phyloP scores from a whole-genome alignment of 2,329 filamentous ascomycete species.

The Colletotrichum sublineola region DNA sequence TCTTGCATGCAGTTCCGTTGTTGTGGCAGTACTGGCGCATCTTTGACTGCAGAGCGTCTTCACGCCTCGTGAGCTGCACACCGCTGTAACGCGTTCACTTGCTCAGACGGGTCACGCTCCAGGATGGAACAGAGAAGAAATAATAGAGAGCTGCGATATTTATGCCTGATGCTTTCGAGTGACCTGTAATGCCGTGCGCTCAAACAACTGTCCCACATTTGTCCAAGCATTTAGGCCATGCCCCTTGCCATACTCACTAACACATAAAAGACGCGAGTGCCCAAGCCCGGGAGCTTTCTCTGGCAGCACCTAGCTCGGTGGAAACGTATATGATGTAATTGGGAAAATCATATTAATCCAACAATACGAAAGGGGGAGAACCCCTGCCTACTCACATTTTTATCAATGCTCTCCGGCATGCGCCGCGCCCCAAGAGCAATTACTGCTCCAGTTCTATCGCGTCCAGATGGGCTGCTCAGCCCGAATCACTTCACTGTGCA shows the following conservation, averaged over 20 bases:
- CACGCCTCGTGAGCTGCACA: constrained; percentile 16
- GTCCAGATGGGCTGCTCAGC: neutral
- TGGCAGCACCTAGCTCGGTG: neutral
- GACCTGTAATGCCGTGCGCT: neutral
- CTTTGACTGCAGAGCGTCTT: neutral
- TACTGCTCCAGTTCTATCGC: neutral
- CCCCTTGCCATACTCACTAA: neutral
- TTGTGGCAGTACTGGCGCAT: neutral
- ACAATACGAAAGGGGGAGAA: neutral
- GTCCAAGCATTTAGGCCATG: neutral
- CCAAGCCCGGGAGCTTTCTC: neutral
- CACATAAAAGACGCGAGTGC: neutral
- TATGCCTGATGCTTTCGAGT: neutral
- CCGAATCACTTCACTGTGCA: neutral
- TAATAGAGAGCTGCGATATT: neutral
- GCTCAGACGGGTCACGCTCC: constrained; percentile 13
- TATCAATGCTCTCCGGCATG: neutral
- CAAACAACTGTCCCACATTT: neutral
- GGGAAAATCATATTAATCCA: neutral
- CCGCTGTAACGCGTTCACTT: constrained; percentile 14
- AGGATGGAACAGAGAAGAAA: neutral
- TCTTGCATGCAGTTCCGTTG: neutral
- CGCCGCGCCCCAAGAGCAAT: neutral
- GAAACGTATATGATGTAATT: neutral
- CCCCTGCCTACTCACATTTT: neutral